Evolutionary conservation across 2,329 filamentous ascomycete genomes (phyloP), one percentile per base, ranked within the genome.

Genomic region (Colletotrichum caudatum): DNA sequence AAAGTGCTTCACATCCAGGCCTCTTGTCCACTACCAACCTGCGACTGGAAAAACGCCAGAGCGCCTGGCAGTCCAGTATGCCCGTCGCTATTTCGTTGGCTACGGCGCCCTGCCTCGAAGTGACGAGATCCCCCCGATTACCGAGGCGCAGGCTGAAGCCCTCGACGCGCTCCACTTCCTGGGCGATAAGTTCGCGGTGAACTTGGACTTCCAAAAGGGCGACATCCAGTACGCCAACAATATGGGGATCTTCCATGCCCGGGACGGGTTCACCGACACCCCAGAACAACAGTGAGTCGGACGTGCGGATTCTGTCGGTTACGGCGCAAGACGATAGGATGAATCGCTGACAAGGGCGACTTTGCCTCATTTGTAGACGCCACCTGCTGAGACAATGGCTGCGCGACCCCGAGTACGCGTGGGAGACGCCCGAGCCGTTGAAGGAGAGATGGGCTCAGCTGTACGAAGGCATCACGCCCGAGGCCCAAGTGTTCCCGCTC

Each of bases 181-280:
- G 0, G 85, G 84, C 5, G 83, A 86, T 59, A 84, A 81, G 70
- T 82, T 83, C 72, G 81, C 80, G 7, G 80, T 85, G 0, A 78
- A 82, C 5, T 82, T 86, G 23, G 78, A 84, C 69, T 86, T 87
- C 58, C 81, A 84, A 46, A 83, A 83, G 72, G 86, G 86, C 0
- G 87, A 89, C 73, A 84, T 89, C n/a, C 85, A 87, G 69, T 89
- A 84, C 64, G 82, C 85, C 35, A 89, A 89, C 73, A 89, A 89
- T 75, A 76, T 89, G 54, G 84, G 83, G 29, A 76, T 89, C 2
- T 84, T 89, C 58, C 88, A 90, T 72, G 84, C 85, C 0, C 80
- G 88, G 1, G 85, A 84, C 14, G 84, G 81, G 0, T 89, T 89
- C 73, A 80, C 74, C 1, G 83, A 87, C 65, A 82, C 81, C 0